Evolutionary conservation across 1,139 yeast genomes (phyloP), one percentile per base, ranked within the genome.

Genomic region (Pichia sp.): DNA sequence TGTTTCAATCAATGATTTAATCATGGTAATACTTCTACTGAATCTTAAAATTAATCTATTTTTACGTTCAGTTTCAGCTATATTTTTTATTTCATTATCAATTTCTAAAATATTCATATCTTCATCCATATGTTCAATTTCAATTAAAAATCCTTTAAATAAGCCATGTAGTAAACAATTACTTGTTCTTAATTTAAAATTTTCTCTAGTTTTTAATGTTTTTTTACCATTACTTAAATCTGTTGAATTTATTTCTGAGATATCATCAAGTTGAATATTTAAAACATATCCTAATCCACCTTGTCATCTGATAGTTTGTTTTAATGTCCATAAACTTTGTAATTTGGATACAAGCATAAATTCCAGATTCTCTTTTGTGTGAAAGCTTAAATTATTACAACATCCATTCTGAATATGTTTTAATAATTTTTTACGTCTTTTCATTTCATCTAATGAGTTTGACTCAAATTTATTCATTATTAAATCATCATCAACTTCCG

Each of bases 261-360:
- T 45, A n/a, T 73, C 69, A 8, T 39, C 46, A 42, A 70, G 69
- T 3, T 74, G 73, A 51, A 73, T 73, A 47, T 71, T 76, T 20
- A 77, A 55, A 49, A 71, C 69, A 56, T 82, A 84, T 3, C 78
- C 74, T 43, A 75, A 75, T 0, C 87, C 87, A 4, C 92, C 92
- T 51, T 84, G 92, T 3, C 94, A 95, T 52, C 78, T 75, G 37
- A 85, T 73, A n/a, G 77, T 69, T 61, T 86, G 95, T 48, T 86
- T 69, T 45, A 78, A 71, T 1, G 71, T 66, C 95, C 95, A 87
- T 44, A 82, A 62, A 53, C 87, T 78, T 57, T 80, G 86, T 44
- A 86, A 63, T 57, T 83, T 82, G 33, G 75, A 73, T 26, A 69
- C 67, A 0, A 76, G 60, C 45, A 81, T 61, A 43, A 53, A 54